These are phyloP conservation scores for Scenedesmus sp. DNA, from an alignment of 163 green algal genomes.

Conservation along the genomic window DNA sequence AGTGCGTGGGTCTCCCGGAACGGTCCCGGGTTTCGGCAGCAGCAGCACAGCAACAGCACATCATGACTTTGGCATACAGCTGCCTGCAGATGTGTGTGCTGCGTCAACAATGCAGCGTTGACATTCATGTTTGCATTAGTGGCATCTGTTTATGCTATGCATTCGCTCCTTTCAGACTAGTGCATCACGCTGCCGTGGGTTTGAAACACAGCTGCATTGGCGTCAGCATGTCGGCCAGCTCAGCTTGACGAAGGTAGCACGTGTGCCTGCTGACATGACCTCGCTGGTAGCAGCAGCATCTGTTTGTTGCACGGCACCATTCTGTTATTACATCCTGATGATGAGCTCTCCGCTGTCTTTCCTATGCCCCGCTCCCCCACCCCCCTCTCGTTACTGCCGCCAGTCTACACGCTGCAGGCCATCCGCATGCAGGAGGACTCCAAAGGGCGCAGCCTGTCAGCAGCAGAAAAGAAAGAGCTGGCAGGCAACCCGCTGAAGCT, in stretches of 20 bases:
- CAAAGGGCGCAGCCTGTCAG: conserved; percentile 24
- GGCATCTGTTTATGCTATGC: too few relatives aligned
- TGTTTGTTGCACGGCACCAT: too few relatives aligned
- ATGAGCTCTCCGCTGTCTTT: background rate
- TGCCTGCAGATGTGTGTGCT: too few relatives aligned
- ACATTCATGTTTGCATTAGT: too few relatives aligned
- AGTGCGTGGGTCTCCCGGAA: background rate
- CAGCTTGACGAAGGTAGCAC: too few relatives aligned
- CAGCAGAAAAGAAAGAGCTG: background rate
- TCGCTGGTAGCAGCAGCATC: too few relatives aligned
- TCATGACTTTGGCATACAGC: background rate
- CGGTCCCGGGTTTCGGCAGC: background rate
- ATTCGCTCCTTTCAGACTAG: too few relatives aligned
- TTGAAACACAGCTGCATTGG: too few relatives aligned
- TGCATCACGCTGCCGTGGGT: too few relatives aligned
- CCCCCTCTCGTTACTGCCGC: background rate
- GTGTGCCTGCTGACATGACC: too few relatives aligned
- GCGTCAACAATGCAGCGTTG: background rate
- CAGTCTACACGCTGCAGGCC: conserved; percentile 47
- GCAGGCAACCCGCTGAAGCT: background rate
- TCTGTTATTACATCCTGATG: background rate
- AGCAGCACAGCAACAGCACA: background rate
- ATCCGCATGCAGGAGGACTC: conserved; percentile 62
- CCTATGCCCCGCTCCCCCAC: too few relatives aligned
- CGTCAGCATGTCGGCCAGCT: too few relatives aligned